Conservation (phyloP, 2,329 filamentous ascomycete genomes). For the Penicillium glabrum region DNA sequence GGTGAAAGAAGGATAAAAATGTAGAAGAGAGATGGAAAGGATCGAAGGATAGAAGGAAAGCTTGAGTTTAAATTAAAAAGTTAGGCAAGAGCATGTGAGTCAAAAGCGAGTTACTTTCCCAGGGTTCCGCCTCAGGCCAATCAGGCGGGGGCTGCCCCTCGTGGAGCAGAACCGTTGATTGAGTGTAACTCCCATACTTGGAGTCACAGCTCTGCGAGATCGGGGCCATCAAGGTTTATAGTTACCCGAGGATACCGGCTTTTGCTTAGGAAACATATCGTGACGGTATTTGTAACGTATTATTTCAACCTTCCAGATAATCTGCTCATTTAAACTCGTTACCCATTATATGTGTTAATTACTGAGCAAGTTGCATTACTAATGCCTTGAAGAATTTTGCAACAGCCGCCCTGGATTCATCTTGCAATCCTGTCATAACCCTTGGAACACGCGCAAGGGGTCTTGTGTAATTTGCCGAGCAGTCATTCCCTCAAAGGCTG, state of each 20-base stretch:
- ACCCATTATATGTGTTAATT: no score
- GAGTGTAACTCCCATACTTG: neutral
- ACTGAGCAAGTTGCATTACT: neutral
- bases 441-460: no score
- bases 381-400: neutral
- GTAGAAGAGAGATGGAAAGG: slow-evolving; percentile 6
- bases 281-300: neutral
- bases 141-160: neutral
- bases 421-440: no score
- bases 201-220: neutral
- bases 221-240: neutral
- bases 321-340: no score
- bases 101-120: neutral
- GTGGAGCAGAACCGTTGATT: neutral
- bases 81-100: neutral
- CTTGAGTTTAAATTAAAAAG: neutral
- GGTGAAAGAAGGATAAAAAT: slow-evolving; percentile 5
- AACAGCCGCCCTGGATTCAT: no score
- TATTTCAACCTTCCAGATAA: neutral
- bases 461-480: no score
- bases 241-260: slow-evolving; percentile 14
- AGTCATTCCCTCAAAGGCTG: no score
- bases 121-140: slow-evolving; percentile 1
- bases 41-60: neutral
- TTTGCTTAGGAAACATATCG: neutral